Percentiles rank a stretch among this genome's conserved stretches.
phyloP scores from a whole-genome alignment of 257 asterid species.

The Solanum etuberosum region DNA sequence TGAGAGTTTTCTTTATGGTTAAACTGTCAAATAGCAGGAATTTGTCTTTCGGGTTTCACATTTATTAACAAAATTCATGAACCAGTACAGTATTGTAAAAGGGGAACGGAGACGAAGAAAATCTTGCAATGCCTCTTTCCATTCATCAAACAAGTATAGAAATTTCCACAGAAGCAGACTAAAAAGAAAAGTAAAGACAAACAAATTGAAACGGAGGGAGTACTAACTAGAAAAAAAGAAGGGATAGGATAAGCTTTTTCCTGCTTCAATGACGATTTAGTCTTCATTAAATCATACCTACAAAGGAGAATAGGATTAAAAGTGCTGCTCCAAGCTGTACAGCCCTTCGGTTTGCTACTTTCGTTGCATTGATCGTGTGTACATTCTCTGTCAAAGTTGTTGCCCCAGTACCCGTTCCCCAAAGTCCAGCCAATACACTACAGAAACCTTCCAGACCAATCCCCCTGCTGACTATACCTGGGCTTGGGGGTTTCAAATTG shows the following conservation, averaged over 20 bases:
- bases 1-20: not conserved
- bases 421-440: conserved; percentile 88
- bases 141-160: not conserved
- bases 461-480: conserved; percentile 85
- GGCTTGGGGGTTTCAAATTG: conserved; percentile 69
- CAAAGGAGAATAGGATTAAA: conserved; percentile 75
- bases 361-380: conserved; percentile 67
- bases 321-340: conserved; percentile 67
- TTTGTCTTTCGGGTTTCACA: not conserved
- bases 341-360: conserved; percentile 75
- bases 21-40: not conserved
- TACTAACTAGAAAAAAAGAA: not conserved
- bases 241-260: not conserved
- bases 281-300: conserved; percentile 33
- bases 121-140: not conserved
- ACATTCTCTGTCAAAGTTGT: conserved; percentile 84
- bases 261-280: not conserved
- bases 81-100: not conserved
- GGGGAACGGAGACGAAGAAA: not conserved
- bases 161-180: not conserved
- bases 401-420: conserved; percentile 95
- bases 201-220: not conserved
- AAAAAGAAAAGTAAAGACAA: not conserved
- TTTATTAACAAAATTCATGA: not conserved
- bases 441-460: conserved; percentile 92